Evolutionary conservation across 2,329 filamentous ascomycete species (phyloP).

Genomic region (Zopfia rhizophila): DNA sequence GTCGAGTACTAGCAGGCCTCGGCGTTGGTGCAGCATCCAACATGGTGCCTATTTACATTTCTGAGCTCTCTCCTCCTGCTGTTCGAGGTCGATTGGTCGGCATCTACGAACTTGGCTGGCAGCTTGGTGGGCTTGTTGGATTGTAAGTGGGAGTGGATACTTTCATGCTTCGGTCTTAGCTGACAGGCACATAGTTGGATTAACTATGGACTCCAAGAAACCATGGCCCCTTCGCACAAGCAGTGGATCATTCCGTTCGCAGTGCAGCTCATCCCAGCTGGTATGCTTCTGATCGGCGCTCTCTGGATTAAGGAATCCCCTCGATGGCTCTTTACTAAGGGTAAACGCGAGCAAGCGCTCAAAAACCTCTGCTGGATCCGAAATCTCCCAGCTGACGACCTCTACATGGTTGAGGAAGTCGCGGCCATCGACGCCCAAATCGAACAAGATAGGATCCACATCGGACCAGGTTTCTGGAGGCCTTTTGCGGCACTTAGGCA

Average conservation of each 20-base stretch:
- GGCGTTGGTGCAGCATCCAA: conserved; percentile 67
- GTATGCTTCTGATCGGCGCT: conserved; percentile 62
- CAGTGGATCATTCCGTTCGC: conserved; percentile 65
- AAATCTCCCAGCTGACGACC: conserved; percentile 64
- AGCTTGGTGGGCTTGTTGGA: conserved; percentile 49
- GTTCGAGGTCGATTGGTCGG: conserved; percentile 67
- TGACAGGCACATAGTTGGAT: conserved; percentile 40
- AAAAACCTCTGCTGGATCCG: conserved; percentile 70
- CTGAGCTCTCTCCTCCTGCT: conserved; percentile 66
- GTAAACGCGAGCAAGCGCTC: conserved; percentile 53
- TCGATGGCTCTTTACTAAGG: conserved; percentile 57
- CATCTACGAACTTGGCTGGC: conserved; percentile 58
- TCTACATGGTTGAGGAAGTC: conserved; percentile 80
- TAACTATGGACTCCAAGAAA: conserved; percentile 57
- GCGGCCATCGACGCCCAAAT: conserved; percentile 75
- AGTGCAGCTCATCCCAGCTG: conserved; percentile 74
- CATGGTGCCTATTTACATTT: conserved; percentile 69
- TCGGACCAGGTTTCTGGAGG: conserved; percentile 79
- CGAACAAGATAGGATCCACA: conserved; percentile 69
- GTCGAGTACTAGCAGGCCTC: conserved; percentile 67
- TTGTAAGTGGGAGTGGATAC: too few relatives aligned
- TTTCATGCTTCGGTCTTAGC: too few relatives aligned
- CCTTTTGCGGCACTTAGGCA: conserved; percentile 43
- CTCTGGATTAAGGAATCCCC: conserved; percentile 58
- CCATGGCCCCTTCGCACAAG: conserved; percentile 53